phyloP scores from a whole-genome alignment of 2,329 filamentous ascomycete genomes.

The Trichophyton rubrum region DNA sequence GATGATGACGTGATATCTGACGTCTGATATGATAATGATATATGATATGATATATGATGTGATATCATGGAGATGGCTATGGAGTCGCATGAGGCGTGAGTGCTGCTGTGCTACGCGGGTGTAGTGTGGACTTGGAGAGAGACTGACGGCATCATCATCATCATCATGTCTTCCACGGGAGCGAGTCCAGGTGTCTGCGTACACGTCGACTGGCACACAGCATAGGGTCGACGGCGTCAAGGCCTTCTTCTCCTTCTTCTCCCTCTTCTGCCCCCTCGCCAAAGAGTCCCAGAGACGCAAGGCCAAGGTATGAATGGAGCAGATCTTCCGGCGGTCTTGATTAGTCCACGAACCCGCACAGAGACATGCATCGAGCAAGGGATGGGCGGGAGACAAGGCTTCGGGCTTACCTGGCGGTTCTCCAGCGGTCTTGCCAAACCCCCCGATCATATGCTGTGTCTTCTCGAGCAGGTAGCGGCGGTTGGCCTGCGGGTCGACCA shows the following conservation, averaged over 20 bases:
- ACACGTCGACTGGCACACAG: slow-evolving; percentile 57
- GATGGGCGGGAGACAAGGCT: slow-evolving; percentile 25
- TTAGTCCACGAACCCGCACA: background rate
- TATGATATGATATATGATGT: too few species aligned
- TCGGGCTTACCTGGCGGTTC: slow-evolving; percentile 48
- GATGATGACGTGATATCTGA: too few species aligned
- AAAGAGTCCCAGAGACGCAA: slow-evolving; percentile 65
- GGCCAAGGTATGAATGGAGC: slow-evolving; percentile 78
- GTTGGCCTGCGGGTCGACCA: slow-evolving; percentile 49
- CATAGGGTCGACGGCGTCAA: slow-evolving; percentile 60
- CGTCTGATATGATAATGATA: too few species aligned
- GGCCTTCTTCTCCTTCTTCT: slow-evolving; percentile 25
- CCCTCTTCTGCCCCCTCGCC: slow-evolving; percentile 38
- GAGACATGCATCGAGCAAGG: slow-evolving; percentile 28
- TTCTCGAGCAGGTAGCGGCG: slow-evolving; percentile 71
- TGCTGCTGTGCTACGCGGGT: background rate
- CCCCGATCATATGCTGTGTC: slow-evolving; percentile 75
- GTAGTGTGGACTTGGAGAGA: background rate
- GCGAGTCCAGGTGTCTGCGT: slow-evolving; percentile 28
- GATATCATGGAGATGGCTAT: background rate
- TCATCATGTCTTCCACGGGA: slow-evolving; percentile 28
- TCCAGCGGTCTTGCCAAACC: slow-evolving; percentile 62
- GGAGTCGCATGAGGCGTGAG: background rate
- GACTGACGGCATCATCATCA: background rate
- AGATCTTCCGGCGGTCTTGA: slow-evolving; percentile 48